Base-by-base conservation (phyloP, 2,329 filamentous ascomycete genomes). In the Fusarium paranaense region DNA sequence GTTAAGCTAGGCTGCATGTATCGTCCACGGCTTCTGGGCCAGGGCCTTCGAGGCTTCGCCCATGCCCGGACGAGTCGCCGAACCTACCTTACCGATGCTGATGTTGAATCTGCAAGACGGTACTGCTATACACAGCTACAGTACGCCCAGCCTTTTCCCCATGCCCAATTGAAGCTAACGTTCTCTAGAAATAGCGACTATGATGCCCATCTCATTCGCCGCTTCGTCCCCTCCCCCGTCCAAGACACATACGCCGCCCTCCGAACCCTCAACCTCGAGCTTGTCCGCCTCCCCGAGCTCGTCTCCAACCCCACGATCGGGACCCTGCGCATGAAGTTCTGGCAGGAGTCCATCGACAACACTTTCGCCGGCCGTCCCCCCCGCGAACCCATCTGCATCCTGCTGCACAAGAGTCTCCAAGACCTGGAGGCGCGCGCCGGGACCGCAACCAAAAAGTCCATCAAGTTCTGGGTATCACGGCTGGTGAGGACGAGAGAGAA, bases 241-340 rank as follows among this genome's bases (percentile, higher is more conserved):
- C 92, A 91, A 78, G 92, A 97, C 83, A 93, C 94, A 75, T 98
- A 98, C 84, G 90, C 97, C 76, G 95, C 95, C 68, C 91, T 99
- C 67, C 94, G 96, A 72, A 93, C 95, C 60, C 91, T 99, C 82
- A 99, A 99, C 81, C 89, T 98, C 78, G 96, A 98, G 82, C 90
- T 98, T 69, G 94, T 96, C 52, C 90, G 94, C 66, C 93, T 98
- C 71, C 95, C 97, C 66, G 96, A 98, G 83, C 91, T 94, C 14
- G 95, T 97, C 22, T 97, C 94, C 56, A 97, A 93, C 70, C 91
- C 94, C n/a, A 93, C 92, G 5, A 94, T 98, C 70, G 96, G 95
- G 59, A 88, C 92, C 62, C 91, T 98, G 88, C 95, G 97, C 73
- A 92, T 98, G 83, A 94, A 98, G 82, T 98, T 98, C 86, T 98